Evolutionary conservation across 148 eudicot species (phyloP), one percentile per base, ranked within the genome.

Genomic region (Cornus kousa): DNA sequence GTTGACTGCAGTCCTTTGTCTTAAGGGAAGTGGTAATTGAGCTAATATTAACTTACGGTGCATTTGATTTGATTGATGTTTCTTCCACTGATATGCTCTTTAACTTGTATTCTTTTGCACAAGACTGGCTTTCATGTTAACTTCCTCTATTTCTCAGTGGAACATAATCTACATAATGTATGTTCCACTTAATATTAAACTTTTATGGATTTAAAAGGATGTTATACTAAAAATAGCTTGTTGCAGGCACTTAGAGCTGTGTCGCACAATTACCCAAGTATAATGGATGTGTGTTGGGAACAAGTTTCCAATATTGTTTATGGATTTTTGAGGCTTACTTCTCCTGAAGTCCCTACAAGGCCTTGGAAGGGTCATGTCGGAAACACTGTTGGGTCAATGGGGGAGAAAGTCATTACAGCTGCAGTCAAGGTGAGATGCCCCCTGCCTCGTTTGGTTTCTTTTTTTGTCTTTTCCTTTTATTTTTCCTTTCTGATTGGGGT

Each of bases 161-260:
- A 32, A 16, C 48, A 35, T 67, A 16, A 4, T 39, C 17, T 40
- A 28, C 23, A 10, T 19, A 46, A 19, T 31, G 43, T 62, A 43
- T 46, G 66, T 81, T 76, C 55, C 17, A n/a, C 17, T 20, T 6
- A 23, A 13, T 77, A 73, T 40, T 67, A 67, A 66, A 20, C 3
- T 68, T 28, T 62, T 71, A 20, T 22, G 20, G 46, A 59, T 69
- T 50, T 24, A 22, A 10, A 37, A 39, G 71, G 60, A 79, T 64
- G 48, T 57, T 33, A 72, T 55, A 65, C 74, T 76, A 72, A 43
- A 76, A 74, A 43, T 82, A 77, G 70, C 82, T 73, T 77, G 77
- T 83, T 86, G 81, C 92, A 95, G 99, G 93, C 98, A 83, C 89
- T 94, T 77, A 91, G 86, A 97, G 97, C 98, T 87, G 85, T 92